phyloP scores from a whole-genome alignment of 495 filamentous ascomycete genomes.

The Daldinia grandis region DNA sequence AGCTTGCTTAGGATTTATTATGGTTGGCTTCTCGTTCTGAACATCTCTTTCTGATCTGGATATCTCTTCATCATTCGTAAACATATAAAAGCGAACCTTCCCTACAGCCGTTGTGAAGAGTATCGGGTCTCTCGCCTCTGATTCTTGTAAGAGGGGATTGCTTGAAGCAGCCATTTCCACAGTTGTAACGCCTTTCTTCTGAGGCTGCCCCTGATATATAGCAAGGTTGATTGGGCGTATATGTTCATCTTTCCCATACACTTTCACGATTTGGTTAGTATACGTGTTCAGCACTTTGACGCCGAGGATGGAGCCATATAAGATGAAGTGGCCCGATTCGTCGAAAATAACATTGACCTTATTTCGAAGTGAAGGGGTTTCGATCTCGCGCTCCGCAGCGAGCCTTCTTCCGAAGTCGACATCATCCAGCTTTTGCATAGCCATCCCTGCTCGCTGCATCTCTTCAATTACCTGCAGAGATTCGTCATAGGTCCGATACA shows the following conservation, averaged over 20 bases:
- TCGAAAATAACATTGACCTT: constrained; percentile 91
- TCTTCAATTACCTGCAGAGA: constrained; percentile 84
- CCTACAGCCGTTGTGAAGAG: constrained; percentile 82
- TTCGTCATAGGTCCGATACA: constrained; percentile 93
- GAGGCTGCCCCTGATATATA: constrained; percentile 94
- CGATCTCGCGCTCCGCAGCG: constrained; percentile 86
- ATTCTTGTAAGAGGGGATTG: constrained; percentile 93
- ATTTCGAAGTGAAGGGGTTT: constrained; percentile 67
- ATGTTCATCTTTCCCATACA: constrained; percentile 88
- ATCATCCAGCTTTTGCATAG: constrained; percentile 78
- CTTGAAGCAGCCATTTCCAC: constrained; percentile 96
- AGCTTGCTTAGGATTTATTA: constrained; percentile 54
- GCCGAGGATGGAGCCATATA: constrained; percentile 91
- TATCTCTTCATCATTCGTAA: constrained; percentile 86
- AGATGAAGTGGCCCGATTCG: constrained; percentile 92
- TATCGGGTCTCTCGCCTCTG: constrained; percentile 90
- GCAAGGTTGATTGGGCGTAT: constrained; percentile 83
- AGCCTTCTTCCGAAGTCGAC: constrained; percentile 92
- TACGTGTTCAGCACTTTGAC: constrained; percentile 94
- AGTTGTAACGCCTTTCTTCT: constrained; percentile 89
- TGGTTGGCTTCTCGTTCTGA: constrained; percentile 90
- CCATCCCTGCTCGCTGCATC: constrained; percentile 93
- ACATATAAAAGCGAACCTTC: constrained; percentile 98
- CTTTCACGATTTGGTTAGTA: constrained; percentile 87
- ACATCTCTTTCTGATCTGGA: constrained; percentile 88